These are phyloP conservation scores for Trichoderma sp. DNA, from an alignment of 2,329 filamentous ascomycete species.

Conservation along the genomic window DNA sequence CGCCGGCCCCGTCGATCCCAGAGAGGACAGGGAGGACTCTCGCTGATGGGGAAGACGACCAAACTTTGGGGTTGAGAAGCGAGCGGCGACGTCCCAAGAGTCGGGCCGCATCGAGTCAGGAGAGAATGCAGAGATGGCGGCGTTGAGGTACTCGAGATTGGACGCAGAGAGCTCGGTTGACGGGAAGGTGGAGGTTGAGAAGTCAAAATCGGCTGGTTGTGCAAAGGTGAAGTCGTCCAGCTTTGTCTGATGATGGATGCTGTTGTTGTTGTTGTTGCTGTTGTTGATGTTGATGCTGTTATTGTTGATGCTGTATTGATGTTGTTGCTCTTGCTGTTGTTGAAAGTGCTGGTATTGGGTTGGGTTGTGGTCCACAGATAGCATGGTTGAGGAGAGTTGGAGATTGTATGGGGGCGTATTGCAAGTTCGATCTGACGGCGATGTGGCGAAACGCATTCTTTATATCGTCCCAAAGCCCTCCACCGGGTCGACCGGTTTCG, in stretches of 20 bases:
- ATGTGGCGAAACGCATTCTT: conserved; percentile 22
- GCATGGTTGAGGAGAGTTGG: conserved; percentile 27
- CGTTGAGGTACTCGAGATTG: conserved; percentile 24
- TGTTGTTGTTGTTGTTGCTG: conserved; percentile 28
- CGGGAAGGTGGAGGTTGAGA: conserved; percentile 13
- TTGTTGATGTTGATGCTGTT: conserved; percentile 9
- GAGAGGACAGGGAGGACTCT: conserved; percentile 59
- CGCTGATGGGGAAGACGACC: conserved; percentile 51
- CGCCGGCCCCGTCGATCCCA: conserved; percentile 57
- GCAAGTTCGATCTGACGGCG: conserved; percentile 13
- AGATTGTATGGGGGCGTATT: conserved; percentile 22
- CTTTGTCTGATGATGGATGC: conserved; percentile 19
- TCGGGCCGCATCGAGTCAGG: conserved; percentile 42
- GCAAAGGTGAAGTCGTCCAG: conserved; percentile 23
- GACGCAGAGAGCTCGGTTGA: conserved; percentile 23
- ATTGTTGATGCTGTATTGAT: conserved; percentile 22
- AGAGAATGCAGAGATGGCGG: conserved; percentile 24
- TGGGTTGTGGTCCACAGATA: conserved; percentile 30
- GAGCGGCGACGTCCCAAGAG: conserved; percentile 37
- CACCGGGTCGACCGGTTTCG: conserved; percentile 19
- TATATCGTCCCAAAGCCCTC: conserved; percentile 15
- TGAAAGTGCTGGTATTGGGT: conserved; percentile 5
- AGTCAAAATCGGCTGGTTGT: conserved; percentile 11
- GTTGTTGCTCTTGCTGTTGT: conserved; percentile 31
- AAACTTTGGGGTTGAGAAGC: conserved; percentile 37